These are phyloP conservation scores for Leccinum truebloodii DNA, from an alignment of 768 basidiomycete species.

Conservation along the genomic window DNA sequence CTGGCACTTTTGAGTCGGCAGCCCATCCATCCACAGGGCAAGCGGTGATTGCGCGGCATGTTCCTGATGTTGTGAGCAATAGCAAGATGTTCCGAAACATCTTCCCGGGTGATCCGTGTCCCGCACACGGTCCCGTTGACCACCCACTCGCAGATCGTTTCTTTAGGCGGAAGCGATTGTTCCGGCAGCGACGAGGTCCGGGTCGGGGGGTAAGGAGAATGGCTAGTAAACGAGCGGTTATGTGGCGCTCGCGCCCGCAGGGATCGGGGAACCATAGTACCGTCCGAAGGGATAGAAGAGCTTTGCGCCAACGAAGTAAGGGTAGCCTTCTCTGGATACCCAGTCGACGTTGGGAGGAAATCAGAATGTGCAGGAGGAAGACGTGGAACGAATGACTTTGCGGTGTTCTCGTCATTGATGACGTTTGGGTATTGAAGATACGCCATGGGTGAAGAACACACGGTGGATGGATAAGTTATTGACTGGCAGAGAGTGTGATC, in stretches of 20 bases:
- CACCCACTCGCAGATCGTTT: conserved; percentile 16
- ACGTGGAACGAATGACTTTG: not conserved
- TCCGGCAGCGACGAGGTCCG: conserved; percentile 4
- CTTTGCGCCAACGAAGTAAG: too few species aligned
- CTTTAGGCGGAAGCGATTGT: not conserved
- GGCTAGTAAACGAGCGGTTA: not conserved
- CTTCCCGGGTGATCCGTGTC: too few species aligned
- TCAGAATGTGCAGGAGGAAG: too few species aligned
- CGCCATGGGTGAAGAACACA: not conserved
- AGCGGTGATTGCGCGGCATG: too few species aligned
- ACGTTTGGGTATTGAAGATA: not conserved
- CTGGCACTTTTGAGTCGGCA: too few species aligned
- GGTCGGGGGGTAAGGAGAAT: not conserved
- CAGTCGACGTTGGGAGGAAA: not conserved
- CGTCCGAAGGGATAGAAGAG: too few species aligned
- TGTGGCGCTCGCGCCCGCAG: not conserved
- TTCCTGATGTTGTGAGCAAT: too few species aligned
- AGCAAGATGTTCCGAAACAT: too few species aligned
- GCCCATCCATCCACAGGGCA: too few species aligned
- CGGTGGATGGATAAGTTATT: not conserved
- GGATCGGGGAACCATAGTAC: too few species aligned
- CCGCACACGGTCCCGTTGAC: conserved; percentile 3
- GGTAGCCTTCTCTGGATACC: too few species aligned
- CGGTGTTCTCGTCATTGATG: not conserved
- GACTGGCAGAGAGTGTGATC: not conserved